Evolutionary conservation across 2,329 filamentous ascomycete genomes (phyloP).

Genomic region (Thermomyces lanuginosus): DNA sequence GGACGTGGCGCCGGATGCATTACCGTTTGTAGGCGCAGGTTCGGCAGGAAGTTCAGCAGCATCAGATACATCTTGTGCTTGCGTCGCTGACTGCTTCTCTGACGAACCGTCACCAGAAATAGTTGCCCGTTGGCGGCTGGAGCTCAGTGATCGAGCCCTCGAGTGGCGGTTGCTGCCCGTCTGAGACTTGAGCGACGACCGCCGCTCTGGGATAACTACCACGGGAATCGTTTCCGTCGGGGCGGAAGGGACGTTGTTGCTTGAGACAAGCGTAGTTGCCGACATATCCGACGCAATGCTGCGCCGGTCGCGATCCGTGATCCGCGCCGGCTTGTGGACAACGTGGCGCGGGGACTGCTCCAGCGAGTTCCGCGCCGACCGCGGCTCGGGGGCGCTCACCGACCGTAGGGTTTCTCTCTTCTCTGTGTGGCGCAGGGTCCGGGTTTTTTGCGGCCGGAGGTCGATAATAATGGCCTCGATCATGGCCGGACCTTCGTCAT

Average conservation of each 20-base stretch:
- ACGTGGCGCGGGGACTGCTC: constrained; percentile 32
- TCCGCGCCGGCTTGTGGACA: constrained; percentile 34
- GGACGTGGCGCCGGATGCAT: constrained; percentile 29
- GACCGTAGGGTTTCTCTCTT: constrained; percentile 37
- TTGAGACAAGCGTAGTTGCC: constrained; percentile 17
- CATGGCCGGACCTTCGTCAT: no score
- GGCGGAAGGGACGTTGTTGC: constrained; percentile 12
- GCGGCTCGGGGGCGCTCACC: constrained; percentile 28
- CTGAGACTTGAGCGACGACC: constrained; percentile 28
- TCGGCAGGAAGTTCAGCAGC: no score
- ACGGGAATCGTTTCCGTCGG: constrained; percentile 30
- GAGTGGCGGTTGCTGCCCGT: constrained; percentile 23
- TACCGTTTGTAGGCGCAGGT: constrained; percentile 31
- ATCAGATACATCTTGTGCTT: constrained; percentile 18
- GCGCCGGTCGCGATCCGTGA: constrained; percentile 31
- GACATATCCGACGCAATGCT: constrained; percentile 29
- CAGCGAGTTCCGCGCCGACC: constrained; percentile 31
- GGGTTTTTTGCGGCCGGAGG: constrained; percentile 29
- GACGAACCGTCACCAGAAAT: no score
- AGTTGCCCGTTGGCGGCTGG: constrained; percentile 21
- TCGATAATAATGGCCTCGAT: constrained; percentile 41
- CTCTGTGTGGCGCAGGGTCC: constrained; percentile 36
- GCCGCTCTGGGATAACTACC: constrained; percentile 32
- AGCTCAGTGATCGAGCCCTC: constrained; percentile 22
- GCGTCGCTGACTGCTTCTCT: no score